Evolutionary conservation across 768 basidiomycete species (phyloP).

Genomic region (Agaricus bisporus): DNA sequence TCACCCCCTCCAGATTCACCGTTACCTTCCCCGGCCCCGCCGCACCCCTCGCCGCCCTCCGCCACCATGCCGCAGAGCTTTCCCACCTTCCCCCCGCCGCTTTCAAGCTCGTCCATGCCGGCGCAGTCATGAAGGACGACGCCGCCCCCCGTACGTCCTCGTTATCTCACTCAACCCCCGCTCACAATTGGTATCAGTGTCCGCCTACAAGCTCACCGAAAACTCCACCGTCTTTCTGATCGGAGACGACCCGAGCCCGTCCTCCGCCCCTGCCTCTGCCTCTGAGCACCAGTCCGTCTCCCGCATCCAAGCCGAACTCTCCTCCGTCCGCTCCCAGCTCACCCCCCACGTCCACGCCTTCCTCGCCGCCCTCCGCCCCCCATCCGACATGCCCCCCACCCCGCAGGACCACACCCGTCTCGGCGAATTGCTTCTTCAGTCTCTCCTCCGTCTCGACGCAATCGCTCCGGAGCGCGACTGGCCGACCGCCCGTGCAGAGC

Average conservation of each 20-base stretch:
- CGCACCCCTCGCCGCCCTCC: constrained; percentile 53
- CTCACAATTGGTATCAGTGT: constrained; percentile 37
- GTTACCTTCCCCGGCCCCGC: constrained; percentile 51
- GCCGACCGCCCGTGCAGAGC: constrained; percentile 68
- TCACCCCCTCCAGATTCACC: constrained; percentile 21
- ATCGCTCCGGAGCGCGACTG: constrained; percentile 69
- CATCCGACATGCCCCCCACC: constrained; percentile 16
- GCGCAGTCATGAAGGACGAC: constrained; percentile 88
- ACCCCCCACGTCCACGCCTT: constrained; percentile 54
- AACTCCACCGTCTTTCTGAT: constrained; percentile 71
- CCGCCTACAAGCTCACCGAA: constrained; percentile 66
- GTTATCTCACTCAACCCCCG: neutral
- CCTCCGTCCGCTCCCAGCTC: constrained; percentile 46
- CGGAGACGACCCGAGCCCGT: constrained; percentile 25
- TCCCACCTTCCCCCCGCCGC: constrained; percentile 63
- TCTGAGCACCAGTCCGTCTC: constrained; percentile 49
- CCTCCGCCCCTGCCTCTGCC: constrained; percentile 17
- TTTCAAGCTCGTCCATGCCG: constrained; percentile 87
- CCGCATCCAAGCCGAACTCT: constrained; percentile 49
- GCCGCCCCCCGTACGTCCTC: constrained; percentile 46
- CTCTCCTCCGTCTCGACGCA: constrained; percentile 83
- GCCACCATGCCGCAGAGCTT: constrained; percentile 59
- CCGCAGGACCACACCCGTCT: constrained; percentile 45
- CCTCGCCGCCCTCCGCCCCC: constrained; percentile 22
- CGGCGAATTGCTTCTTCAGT: constrained; percentile 79